Percentiles rank a stretch among this genome's conserved stretches.
phyloP scores from a whole-genome alignment of 306 rosid species.

The Vigna nakashimae region DNA sequence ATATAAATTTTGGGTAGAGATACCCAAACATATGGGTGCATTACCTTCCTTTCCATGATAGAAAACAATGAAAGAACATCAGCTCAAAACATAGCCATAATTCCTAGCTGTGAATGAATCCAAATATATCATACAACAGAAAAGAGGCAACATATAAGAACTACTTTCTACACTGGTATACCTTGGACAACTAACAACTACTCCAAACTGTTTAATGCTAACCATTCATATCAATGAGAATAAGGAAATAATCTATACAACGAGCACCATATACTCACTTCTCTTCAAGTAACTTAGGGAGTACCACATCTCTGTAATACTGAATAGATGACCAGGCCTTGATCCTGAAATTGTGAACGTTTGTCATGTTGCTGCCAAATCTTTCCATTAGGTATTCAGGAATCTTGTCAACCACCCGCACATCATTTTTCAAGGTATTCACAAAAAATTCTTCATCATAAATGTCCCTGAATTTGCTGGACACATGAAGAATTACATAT shows the following conservation, averaged over 20 bases:
- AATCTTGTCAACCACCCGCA: constrained; percentile 78
- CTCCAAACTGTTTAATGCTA: constrained; percentile 28
- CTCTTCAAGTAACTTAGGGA: constrained; percentile 95
- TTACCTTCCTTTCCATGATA: constrained; percentile 6
- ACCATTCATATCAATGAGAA: constrained; percentile 34
- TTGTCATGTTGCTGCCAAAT: constrained; percentile 89
- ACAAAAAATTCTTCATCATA: constrained; percentile 88
- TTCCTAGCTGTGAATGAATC: constrained; percentile 27
- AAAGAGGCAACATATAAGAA: constrained; percentile 9
- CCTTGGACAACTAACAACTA: constrained; percentile 38
- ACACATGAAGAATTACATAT: constrained; percentile 39
- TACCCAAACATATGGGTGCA: not conserved
- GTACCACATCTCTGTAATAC: constrained; percentile 82
- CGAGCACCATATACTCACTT: constrained; percentile 61
- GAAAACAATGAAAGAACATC: constrained; percentile 8
- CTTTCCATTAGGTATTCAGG: constrained; percentile 95
- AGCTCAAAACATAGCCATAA: constrained; percentile 1
- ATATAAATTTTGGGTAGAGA: not conserved
- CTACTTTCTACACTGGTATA: constrained; percentile 18
- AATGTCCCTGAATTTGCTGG: constrained; percentile 92
- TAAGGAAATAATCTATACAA: constrained; percentile 24
- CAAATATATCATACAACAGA: constrained; percentile 15
- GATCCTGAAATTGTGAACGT: constrained; percentile 94
- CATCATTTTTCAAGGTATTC: constrained; percentile 75
- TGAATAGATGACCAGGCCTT: constrained; percentile 93